Evolutionary conservation across 2,329 filamentous ascomycete species (phyloP).

Genomic region (Aspergillus arachidicola): DNA sequence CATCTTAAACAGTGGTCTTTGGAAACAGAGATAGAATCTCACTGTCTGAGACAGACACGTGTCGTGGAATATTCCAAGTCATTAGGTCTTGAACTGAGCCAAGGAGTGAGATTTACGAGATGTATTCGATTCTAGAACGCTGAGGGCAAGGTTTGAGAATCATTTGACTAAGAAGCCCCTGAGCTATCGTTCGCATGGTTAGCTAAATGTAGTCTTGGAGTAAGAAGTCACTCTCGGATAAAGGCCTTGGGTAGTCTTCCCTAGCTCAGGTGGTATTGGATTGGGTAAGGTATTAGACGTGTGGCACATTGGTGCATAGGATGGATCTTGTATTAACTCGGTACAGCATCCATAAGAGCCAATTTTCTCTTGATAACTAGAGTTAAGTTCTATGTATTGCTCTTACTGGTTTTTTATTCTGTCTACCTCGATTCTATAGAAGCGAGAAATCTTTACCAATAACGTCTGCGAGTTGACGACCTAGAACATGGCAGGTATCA

Average conservation of each 20-base stretch:
- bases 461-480: background rate
- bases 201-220: background rate
- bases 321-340: background rate
- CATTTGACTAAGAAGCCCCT: background rate
- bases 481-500: too few relatives aligned
- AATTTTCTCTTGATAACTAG: background rate
- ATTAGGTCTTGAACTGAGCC: background rate
- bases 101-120: background rate
- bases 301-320: background rate
- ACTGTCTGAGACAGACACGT: background rate
- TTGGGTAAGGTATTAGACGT: too few relatives aligned
- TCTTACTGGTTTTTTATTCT: background rate
- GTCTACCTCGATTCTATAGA: too few relatives aligned
- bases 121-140: background rate
- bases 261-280: too few relatives aligned
- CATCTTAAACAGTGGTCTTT: background rate
- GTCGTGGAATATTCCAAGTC: background rate
- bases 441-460: background rate
- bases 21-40: background rate
- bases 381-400: background rate
- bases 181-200: background rate
- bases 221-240: background rate
- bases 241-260: background rate
- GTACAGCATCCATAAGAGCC: background rate
- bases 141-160: background rate